Evolutionary conservation across 495 filamentous ascomycete genomes (phyloP).

Genomic region (Hyaloscypha bicolor): DNA sequence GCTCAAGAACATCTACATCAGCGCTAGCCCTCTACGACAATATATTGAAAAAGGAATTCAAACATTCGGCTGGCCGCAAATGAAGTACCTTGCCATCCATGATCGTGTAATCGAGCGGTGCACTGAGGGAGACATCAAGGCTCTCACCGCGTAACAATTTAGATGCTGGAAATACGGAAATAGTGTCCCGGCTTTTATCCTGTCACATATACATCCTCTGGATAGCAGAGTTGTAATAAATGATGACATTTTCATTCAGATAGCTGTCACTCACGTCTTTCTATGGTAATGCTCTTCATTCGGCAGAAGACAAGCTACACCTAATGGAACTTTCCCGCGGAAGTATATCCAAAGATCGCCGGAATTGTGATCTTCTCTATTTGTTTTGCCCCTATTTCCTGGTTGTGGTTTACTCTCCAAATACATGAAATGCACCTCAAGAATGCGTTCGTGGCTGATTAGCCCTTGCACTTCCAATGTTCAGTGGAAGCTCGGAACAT

Average conservation of each 20-base stretch:
- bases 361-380: constrained; percentile 7
- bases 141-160: neutral
- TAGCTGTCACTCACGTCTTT: neutral
- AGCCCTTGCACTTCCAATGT: neutral
- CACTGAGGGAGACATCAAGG: constrained; percentile 8
- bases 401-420: neutral
- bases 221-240: neutral
- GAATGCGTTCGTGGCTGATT: constrained; percentile 14
- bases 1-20: constrained; percentile 11
- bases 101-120: neutral
- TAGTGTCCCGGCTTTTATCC: neutral
- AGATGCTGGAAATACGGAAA: neutral
- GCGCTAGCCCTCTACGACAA: neutral
- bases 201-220: neutral
- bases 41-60: neutral
- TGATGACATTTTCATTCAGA: neutral
- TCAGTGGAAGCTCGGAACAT: neutral
- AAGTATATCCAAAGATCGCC: neutral
- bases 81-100: neutral
- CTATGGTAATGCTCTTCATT: neutral
- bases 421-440: constrained; percentile 4
- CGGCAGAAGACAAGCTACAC: neutral
- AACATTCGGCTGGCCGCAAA: constrained; percentile 4
- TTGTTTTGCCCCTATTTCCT: neutral
- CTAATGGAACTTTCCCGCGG: neutral